These are phyloP conservation scores for Annulohypoxylon stygium DNA, from an alignment of 495 filamentous ascomycete species.

Conservation along the genomic window DNA sequence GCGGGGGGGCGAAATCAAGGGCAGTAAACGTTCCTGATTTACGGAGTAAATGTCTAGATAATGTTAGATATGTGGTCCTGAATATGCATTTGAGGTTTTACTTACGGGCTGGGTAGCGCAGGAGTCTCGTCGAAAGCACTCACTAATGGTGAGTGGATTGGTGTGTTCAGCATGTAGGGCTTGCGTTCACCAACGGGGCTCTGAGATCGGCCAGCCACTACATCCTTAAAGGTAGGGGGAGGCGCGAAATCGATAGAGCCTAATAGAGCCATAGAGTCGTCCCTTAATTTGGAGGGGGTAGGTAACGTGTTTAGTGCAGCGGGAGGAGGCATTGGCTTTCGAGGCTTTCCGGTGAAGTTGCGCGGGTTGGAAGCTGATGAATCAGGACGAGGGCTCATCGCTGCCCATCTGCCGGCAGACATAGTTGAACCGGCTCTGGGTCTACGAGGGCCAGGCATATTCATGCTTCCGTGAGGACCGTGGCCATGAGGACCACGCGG, in stretches of 20 bases:
- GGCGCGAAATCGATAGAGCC: constrained; percentile 88
- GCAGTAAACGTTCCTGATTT: constrained; percentile 91
- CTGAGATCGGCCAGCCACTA: constrained; percentile 78
- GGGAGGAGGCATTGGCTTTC: constrained; percentile 79
- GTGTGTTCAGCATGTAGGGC: constrained; percentile 77
- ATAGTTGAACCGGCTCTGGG: constrained; percentile 60
- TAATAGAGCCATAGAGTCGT: constrained; percentile 79
- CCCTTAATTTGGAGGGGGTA: constrained; percentile 85
- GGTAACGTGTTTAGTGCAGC: constrained; percentile 80
- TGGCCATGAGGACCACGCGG: constrained; percentile 53
- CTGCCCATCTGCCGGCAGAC: constrained; percentile 52
- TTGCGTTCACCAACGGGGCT: constrained; percentile 81
- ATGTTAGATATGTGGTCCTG: constrained; percentile 28
- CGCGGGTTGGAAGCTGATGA: constrained; percentile 74
- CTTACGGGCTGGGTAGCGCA: constrained; percentile 91
- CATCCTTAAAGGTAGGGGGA: constrained; percentile 74
- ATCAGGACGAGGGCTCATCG: constrained; percentile 66
- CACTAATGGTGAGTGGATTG: constrained; percentile 79
- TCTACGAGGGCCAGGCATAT: constrained; percentile 53
- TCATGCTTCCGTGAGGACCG: constrained; percentile 55
- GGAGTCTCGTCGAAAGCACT: constrained; percentile 89
- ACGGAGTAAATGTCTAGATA: constrained; percentile 78
- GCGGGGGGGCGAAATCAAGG: constrained; percentile 95
- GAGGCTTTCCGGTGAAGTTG: constrained; percentile 51
- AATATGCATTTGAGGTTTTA: constrained; percentile 48